Conservation (phyloP, 2,329 filamentous ascomycete species). For the Cladosporium sp. region DNA sequence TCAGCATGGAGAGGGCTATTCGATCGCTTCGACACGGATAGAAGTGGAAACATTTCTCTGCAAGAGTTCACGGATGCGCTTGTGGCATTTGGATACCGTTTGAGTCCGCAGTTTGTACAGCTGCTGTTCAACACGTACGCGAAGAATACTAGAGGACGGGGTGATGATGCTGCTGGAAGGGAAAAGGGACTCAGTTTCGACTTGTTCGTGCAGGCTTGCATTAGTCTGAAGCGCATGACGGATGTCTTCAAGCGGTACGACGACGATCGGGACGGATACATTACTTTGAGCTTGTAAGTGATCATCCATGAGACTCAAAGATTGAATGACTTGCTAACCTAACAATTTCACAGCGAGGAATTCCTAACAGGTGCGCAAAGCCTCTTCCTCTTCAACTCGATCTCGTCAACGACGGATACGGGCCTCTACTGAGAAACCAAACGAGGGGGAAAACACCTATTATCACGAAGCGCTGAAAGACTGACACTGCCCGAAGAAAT, state of each 20-base stretch:
- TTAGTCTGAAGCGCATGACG: conserved; percentile 95
- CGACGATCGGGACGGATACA: conserved; percentile 88
- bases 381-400: conserved; percentile 51
- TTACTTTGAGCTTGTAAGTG: conserved; percentile 53
- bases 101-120: conserved; percentile 77
- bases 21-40: conserved; percentile 88
- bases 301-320: no score
- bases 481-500: conserved; percentile 10
- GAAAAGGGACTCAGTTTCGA: conserved; percentile 61
- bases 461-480: not conserved
- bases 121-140: conserved; percentile 87
- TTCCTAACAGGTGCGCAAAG: conserved; percentile 53
- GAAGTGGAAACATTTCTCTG: conserved; percentile 78
- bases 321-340: not conserved
- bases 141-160: conserved; percentile 32
- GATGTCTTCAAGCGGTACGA: conserved; percentile 99
- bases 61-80: conserved; percentile 86
- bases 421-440: conserved; percentile 41
- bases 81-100: conserved; percentile 83
- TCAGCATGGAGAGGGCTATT: conserved; percentile 92
- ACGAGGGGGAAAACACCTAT: not conserved
- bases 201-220: conserved; percentile 95
- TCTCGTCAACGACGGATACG: conserved; percentile 47
- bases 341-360: conserved; percentile 38
- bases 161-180: conserved; percentile 31